Evolutionary conservation across 257 asterid species (phyloP), one percentile per base, ranked within the genome.

Genomic region (Scutellaria barbata): DNA sequence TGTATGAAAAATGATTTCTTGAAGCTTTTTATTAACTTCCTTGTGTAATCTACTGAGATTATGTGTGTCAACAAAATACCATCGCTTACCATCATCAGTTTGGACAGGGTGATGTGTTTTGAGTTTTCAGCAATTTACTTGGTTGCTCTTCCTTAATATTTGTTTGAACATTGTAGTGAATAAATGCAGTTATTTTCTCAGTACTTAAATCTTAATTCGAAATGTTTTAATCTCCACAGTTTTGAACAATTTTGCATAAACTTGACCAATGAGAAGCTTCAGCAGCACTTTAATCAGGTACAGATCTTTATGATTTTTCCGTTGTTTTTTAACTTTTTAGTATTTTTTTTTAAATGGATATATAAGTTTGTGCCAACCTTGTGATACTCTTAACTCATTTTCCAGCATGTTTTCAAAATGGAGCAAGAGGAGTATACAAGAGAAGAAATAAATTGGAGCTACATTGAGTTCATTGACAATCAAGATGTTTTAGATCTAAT

Each of bases 351-450:
- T 4, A 30, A 1, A 40, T 68, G 20, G 17, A 43, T 47, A 42
- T 68, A 16, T 68, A 58, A 79, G 83, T 39, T 17, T 72, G 39
- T 54, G 64, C 52, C 75, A 42, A 58, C 48, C 63, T 40, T 62
- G 11, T 80, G 63, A 69, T 72, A 63, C 53, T 63, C 45, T 61
- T 41, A 58, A 62, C 54, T 35, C 68, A 42, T 71, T 80, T 80
- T 79, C 70, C 93, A 95, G 99, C 99, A 95, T 47, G 99, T 95
- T 68, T 95, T 95, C 79, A 95, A 95, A 87, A 95, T 89, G 98
- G 99, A 95, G 90, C 99, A 95, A 90, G 99, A 95, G 83, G 99
- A 94, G 85, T 94, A 94, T 66, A 94, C 96, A 6, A 95, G 89
- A 82, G 99, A 95, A 88, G 97, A 95, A 82, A 95, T 95, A 71